Evolutionary conservation across 2,329 filamentous ascomycete genomes (phyloP).

Genomic region (Cercospora sp.): DNA sequence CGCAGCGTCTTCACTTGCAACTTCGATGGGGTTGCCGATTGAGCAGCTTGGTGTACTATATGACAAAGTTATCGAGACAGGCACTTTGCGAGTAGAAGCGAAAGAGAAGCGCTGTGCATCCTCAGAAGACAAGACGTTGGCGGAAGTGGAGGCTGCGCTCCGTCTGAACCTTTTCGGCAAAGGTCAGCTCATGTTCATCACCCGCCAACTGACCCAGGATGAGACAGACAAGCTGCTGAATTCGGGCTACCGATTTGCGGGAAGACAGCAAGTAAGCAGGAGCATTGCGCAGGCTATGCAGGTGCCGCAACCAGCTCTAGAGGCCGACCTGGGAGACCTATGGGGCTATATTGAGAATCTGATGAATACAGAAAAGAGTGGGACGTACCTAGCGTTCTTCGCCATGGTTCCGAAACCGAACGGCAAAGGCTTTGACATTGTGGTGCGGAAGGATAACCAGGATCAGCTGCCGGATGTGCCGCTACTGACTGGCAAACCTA

Average conservation of each 20-base stretch:
- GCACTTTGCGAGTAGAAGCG: conserved; percentile 32
- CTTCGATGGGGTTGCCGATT: conserved; percentile 52
- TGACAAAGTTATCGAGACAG: conserved; percentile 41
- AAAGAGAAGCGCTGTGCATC: conserved; percentile 18
- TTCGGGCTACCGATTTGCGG: conserved; percentile 75
- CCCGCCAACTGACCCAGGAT: conserved; percentile 60
- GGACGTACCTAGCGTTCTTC: conserved; percentile 43
- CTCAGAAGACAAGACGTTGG: conserved; percentile 17
- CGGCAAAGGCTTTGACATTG: conserved; percentile 45
- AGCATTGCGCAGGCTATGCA: conserved; percentile 73
- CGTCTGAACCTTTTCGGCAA: conserved; percentile 56
- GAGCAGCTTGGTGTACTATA: conserved; percentile 40
- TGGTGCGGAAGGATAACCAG: conserved; percentile 44
- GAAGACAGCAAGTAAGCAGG: conserved; percentile 65
- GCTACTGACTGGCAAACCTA: conserved; percentile 36
- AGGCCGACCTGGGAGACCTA: conserved; percentile 63
- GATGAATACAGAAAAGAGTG: conserved; percentile 41
- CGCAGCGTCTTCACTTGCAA: conserved; percentile 72
- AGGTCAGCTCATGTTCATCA: conserved; percentile 79
- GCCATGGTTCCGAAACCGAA: conserved; percentile 37
- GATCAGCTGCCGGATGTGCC: conserved; percentile 49
- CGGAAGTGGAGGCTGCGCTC: conserved; percentile 44
- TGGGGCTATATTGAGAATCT: conserved; percentile 56
- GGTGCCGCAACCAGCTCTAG: conserved; percentile 64
- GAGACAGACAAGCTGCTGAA: conserved; percentile 67